These are phyloP conservation scores for Didymellaceae sp. DNA, from an alignment of 2,329 filamentous ascomycete genomes.

Conservation along the genomic window DNA sequence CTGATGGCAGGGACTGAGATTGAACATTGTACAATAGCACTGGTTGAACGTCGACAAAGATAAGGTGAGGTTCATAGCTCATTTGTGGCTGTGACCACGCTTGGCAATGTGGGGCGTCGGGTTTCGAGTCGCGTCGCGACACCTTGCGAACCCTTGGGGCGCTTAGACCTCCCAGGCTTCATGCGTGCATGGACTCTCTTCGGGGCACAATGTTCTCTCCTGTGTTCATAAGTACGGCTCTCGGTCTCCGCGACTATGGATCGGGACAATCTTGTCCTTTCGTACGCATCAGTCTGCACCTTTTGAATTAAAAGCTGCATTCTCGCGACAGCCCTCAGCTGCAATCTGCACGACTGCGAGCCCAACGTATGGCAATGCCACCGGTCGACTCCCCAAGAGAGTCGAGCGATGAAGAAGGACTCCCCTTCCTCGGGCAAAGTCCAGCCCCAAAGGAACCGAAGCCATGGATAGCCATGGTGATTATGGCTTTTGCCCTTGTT, in stretches of 20 bases:
- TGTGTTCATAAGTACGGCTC: background rate
- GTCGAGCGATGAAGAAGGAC: constrained; percentile 28
- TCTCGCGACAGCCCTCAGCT: background rate
- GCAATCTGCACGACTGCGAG: background rate
- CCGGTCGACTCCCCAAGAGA: constrained; percentile 13
- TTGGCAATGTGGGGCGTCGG: constrained; percentile 6
- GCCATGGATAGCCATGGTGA: constrained; percentile 40
- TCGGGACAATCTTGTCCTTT: background rate
- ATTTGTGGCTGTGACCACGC: constrained; percentile 1
- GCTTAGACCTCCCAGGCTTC: constrained; percentile 11
- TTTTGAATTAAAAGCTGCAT: background rate
- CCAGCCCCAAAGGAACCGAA: constrained; percentile 26
- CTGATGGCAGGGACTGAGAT: too few relatives aligned
- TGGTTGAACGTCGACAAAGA: too few relatives aligned
- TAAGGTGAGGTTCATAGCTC: too few relatives aligned
- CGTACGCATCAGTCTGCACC: too few relatives aligned
- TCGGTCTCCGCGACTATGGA: background rate
- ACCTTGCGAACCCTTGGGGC: constrained; percentile 12
- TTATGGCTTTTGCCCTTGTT: constrained; percentile 51
- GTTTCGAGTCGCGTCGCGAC: constrained; percentile 8
- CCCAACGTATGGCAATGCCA: constrained; percentile 17
- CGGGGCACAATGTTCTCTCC: constrained; percentile 3
- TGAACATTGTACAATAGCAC: too few relatives aligned
- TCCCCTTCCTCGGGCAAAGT: constrained; percentile 22
- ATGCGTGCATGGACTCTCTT: constrained; percentile 9